These are phyloP conservation scores for Escallonia herrerae DNA, from an alignment of 129 eudicot genomes.

Conservation along the genomic window DNA sequence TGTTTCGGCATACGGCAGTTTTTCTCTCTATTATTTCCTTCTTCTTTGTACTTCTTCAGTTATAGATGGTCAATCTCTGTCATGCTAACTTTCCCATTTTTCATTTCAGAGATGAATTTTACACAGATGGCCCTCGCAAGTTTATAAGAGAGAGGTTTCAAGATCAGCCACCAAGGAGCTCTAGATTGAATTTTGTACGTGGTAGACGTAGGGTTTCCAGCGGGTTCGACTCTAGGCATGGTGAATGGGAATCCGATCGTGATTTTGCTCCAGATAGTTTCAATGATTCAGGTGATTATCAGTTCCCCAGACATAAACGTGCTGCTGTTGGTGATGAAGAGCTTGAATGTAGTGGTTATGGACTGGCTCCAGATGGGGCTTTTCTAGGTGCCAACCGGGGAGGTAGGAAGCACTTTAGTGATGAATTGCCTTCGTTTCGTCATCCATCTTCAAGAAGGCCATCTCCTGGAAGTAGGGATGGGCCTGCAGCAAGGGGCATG, in stretches of 20 bases:
- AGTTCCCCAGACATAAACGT: slow-evolving; percentile 24
- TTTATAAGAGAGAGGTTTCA: slow-evolving; percentile 30
- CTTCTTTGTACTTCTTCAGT: background rate
- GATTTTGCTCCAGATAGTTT: slow-evolving; percentile 28
- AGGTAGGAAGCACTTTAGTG: slow-evolving; percentile 26
- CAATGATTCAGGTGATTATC: slow-evolving; percentile 26
- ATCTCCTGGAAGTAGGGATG: slow-evolving; percentile 38
- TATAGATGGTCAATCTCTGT: background rate
- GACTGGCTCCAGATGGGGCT: slow-evolving; percentile 15
- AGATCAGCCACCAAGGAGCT: slow-evolving; percentile 27
- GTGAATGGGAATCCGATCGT: slow-evolving; percentile 35
- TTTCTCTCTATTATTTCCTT: background rate
- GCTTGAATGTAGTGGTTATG: slow-evolving; percentile 24
- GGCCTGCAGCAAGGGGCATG: slow-evolving; percentile 13
- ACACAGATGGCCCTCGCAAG: slow-evolving; percentile 22
- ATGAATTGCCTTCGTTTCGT: slow-evolving; percentile 27
- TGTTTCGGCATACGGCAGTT: background rate
- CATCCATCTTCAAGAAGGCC: slow-evolving; percentile 26
- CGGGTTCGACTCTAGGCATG: slow-evolving; percentile 14
- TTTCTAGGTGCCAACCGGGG: slow-evolving; percentile 7
- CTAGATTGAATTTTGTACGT: slow-evolving; percentile 22
- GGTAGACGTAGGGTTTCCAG: slow-evolving; percentile 37
- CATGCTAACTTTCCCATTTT: slow-evolving; percentile 1
- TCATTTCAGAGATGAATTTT: slow-evolving; percentile 31
- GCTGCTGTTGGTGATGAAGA: slow-evolving; percentile 23